These are phyloP conservation scores for Aspergillus quadrilineatus DNA, from an alignment of 2,329 filamentous ascomycete species.

Conservation along the genomic window DNA sequence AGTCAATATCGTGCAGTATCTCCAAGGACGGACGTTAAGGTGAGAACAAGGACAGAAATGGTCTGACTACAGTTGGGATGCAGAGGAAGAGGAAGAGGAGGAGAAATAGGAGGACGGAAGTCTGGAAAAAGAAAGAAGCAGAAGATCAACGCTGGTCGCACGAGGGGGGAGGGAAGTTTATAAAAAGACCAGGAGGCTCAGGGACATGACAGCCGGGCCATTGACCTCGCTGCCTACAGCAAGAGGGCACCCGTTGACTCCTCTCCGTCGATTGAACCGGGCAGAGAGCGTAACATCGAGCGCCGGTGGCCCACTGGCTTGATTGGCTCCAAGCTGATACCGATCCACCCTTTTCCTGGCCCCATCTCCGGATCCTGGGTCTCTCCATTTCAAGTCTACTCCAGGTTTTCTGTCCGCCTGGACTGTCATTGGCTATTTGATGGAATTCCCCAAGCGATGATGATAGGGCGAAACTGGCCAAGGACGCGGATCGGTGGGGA, in stretches of 20 bases:
- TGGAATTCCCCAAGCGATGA: neutral
- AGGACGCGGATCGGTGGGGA: constrained; percentile 6
- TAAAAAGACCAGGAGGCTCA: constrained; percentile 15
- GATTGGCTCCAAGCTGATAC: neutral
- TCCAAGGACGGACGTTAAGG: neutral
- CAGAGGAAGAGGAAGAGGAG: neutral
- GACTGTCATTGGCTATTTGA: neutral
- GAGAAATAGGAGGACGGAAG: neutral
- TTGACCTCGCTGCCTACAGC: neutral
- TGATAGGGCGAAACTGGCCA: neutral
- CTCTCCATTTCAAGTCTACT: constrained; percentile 4
- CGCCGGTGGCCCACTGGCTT: neutral
- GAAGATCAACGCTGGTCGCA: constrained; percentile 17
- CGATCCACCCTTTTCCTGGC: neutral
- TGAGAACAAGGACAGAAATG: neutral
- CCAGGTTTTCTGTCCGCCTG: constrained; percentile 3
- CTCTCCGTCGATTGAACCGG: neutral
- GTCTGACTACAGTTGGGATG: neutral
- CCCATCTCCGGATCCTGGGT: constrained; percentile 20
- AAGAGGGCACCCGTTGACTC: neutral
- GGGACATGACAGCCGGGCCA: neutral
- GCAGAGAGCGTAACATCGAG: neutral
- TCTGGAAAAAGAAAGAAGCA: neutral
- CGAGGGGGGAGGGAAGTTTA: constrained; percentile 14
- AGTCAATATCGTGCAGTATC: neutral